phyloP scores from a whole-genome alignment of 805 yeast genomes.

The Blastobotrys americana region DNA sequence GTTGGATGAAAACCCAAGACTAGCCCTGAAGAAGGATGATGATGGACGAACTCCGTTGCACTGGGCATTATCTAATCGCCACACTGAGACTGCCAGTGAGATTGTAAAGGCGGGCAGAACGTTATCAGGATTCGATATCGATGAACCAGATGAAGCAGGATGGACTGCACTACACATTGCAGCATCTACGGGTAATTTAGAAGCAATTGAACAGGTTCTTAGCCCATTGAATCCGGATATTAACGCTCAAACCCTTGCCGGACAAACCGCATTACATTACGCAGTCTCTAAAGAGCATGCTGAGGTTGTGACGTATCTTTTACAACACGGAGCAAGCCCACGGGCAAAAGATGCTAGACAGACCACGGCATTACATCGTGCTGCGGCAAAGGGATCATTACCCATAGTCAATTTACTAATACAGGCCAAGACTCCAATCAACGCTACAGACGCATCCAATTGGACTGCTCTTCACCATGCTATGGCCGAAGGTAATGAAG shows the following conservation, averaged over 20 bases:
- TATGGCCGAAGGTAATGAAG: conserved; percentile 81
- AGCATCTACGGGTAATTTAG: conserved; percentile 59
- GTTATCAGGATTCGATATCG: conserved; percentile 44
- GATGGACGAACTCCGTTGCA: conserved; percentile 79
- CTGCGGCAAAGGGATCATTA: conserved; percentile 67
- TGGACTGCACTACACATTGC: conserved; percentile 90
- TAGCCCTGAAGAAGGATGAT: conserved; percentile 46
- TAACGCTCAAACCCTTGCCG: conserved; percentile 53
- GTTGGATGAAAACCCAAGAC: conserved; percentile 43
- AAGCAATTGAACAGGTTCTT: conserved; percentile 42
- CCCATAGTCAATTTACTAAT: conserved; percentile 50
- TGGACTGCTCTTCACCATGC: conserved; percentile 92
- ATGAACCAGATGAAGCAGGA: conserved; percentile 68
- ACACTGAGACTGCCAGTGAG: conserved; percentile 44
- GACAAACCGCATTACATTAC: conserved; percentile 67
- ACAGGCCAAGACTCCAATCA: conserved; percentile 53
- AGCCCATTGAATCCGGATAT: conserved; percentile 51
- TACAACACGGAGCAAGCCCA: conserved; percentile 53
- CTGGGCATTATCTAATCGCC: conserved; percentile 75
- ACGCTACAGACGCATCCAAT: conserved; percentile 60
- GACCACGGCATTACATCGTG: conserved; percentile 69
- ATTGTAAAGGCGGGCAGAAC: conserved; percentile 36
- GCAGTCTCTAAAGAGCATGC: conserved; percentile 66
- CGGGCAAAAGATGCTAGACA: conserved; percentile 60
- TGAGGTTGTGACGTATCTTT: conserved; percentile 46